Conservation (phyloP, 305 asterid genomes). For the Withania somnifera region DNA sequence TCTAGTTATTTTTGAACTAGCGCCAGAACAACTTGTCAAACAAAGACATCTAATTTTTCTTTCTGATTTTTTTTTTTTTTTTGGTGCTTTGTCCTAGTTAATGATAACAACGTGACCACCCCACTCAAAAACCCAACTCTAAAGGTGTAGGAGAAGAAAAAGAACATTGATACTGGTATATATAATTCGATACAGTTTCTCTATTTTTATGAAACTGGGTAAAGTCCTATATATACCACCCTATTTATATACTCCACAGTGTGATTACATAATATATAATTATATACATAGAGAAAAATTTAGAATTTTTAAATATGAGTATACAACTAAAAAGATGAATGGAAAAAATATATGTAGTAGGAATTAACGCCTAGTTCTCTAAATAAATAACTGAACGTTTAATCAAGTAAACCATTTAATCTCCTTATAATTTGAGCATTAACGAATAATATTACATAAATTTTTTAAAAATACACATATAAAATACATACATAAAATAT, state of each 20-base stretch:
- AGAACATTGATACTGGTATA: not conserved
- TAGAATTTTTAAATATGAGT: not conserved
- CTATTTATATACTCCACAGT: not conserved
- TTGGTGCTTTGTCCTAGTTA: not conserved
- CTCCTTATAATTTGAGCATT: not conserved
- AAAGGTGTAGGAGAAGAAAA: not conserved
- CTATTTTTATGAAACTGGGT: not conserved
- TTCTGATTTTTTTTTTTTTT: not conserved
- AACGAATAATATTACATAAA: not conserved
- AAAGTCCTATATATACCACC: accelerated
- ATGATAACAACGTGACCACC: not conserved
- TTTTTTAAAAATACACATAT: not conserved
- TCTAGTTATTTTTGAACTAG: too few species aligned
- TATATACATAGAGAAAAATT: not conserved
- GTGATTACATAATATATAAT: not conserved
- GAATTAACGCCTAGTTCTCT: not conserved
- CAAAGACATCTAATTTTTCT: not conserved
- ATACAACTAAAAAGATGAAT: not conserved
- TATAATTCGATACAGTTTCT: not conserved
- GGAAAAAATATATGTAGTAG: too few species aligned
- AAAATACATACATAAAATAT: too few species aligned
- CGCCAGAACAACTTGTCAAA: not conserved
- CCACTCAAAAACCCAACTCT: not conserved
- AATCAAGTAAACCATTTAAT: not conserved
- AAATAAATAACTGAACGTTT: not conserved